Evolutionary conservation across 306 rosid genomes (phyloP).

Genomic region (Quercus variabilis): DNA sequence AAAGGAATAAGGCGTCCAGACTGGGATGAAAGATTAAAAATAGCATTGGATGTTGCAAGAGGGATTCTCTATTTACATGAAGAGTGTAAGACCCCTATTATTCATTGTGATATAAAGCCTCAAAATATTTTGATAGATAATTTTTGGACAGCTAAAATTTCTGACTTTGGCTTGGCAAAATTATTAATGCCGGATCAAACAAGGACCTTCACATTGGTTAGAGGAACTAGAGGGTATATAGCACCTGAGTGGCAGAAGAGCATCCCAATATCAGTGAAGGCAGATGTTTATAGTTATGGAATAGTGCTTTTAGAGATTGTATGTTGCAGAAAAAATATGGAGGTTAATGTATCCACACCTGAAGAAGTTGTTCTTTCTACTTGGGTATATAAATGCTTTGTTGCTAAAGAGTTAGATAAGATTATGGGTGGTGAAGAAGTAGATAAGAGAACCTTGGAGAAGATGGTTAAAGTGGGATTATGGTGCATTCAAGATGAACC

Average conservation of each 20-base stretch:
- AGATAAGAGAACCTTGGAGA: constrained; percentile 9
- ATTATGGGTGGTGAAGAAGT: constrained; percentile 15
- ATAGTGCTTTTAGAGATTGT: constrained; percentile 2
- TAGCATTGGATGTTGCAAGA: too few relatives aligned
- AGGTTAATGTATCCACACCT: background rate
- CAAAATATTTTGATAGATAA: constrained; percentile 1
- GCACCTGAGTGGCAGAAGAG: constrained; percentile 21
- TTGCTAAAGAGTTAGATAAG: constrained; percentile 1
- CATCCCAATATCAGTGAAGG: constrained; percentile 7
- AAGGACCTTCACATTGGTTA: background rate
- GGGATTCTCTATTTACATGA: too few relatives aligned
- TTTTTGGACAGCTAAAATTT: background rate
- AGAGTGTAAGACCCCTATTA: too few relatives aligned
- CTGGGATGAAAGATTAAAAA: background rate
- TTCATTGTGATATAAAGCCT: too few relatives aligned
- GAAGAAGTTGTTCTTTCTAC: constrained; percentile 10
- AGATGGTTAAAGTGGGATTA: constrained; percentile 8
- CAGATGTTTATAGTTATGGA: constrained; percentile 17
- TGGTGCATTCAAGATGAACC: too few relatives aligned
- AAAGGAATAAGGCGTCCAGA: background rate
- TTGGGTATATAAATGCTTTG: constrained; percentile 21
- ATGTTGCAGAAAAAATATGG: constrained; percentile 13
- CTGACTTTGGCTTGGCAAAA: constrained; percentile 8
- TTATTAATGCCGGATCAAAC: background rate
- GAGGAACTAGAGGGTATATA: background rate